Percentiles rank a stretch among this genome's conserved stretches.
These are phyloP conservation scores for Nevesoporus exiguus DNA, from an alignment of 768 basidiomycete genomes.

Conservation along the genomic window DNA sequence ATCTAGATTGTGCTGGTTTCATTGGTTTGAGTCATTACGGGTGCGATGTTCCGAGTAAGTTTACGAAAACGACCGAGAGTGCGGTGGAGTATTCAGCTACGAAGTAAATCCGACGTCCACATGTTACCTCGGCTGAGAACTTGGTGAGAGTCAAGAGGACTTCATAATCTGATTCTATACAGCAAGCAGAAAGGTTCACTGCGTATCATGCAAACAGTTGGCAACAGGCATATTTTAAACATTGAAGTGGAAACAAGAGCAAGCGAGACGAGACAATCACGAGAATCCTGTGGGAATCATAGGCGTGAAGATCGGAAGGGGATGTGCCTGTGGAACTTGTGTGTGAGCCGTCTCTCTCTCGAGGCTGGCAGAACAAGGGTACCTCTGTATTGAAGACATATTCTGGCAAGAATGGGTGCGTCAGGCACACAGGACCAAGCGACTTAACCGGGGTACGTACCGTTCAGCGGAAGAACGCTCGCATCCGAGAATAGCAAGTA, in stretches of 20 bases:
- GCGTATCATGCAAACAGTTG: neutral
- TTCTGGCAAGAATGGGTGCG: conserved; percentile 40
- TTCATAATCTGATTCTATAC: neutral
- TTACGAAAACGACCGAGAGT: neutral
- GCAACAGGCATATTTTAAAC: neutral
- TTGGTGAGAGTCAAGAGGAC: too few relatives aligned
- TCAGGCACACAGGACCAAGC: conserved; percentile 6
- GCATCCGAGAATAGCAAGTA: conserved; percentile 82
- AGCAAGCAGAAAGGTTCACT: too few relatives aligned
- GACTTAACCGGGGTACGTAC: conserved; percentile 42
- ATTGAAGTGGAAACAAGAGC: neutral
- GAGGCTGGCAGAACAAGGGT: conserved; percentile 11
- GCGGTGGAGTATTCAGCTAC: neutral
- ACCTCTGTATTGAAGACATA: conserved; percentile 95
- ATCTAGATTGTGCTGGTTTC: conserved; percentile 7
- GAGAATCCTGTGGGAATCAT: conserved; percentile 46
- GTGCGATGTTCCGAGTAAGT: neutral
- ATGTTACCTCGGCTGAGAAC: neutral
- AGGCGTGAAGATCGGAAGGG: conserved; percentile 66
- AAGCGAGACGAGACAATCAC: conserved; percentile 13
- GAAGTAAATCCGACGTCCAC: neutral
- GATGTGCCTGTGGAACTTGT: conserved; percentile 50
- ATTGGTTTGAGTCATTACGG: neutral
- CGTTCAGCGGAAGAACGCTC: conserved; percentile 63
- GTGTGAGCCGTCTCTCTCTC: neutral